phyloP scores from a whole-genome alignment of 2,329 filamentous ascomycete genomes.

The Pseudogymnoascus sp. region DNA sequence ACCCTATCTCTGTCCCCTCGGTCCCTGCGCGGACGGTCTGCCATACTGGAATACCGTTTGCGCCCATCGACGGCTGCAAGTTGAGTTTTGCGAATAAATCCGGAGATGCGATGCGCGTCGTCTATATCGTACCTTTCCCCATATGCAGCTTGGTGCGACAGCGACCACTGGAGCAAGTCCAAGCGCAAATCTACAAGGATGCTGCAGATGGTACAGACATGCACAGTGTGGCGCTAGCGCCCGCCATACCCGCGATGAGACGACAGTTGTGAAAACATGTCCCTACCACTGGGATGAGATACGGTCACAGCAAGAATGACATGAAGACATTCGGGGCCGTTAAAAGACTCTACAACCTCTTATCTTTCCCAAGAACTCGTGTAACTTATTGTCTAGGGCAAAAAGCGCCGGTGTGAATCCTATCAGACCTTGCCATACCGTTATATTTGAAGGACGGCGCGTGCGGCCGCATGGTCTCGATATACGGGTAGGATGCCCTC shows the following conservation, averaged over 20 bases:
- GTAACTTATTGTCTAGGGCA: not conserved
- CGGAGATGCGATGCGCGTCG: not conserved
- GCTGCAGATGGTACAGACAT: not conserved
- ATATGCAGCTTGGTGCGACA: not conserved
- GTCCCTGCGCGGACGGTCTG: not conserved
- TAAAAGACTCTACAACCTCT: not conserved
- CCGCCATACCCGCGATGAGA: slow-evolving; percentile 6
- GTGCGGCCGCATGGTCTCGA: slow-evolving; percentile 1
- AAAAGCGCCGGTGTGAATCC: not conserved
- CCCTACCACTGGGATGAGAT: not conserved
- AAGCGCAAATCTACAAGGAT: slow-evolving; percentile 4
- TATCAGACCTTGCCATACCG: not conserved
- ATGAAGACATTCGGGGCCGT: not conserved
- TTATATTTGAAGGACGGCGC: not conserved
- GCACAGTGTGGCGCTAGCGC: not conserved
- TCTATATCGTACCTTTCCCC: not conserved
- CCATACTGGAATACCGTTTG: not conserved
- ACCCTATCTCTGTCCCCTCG: not conserved
- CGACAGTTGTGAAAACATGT: not conserved
- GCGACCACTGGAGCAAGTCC: not conserved
- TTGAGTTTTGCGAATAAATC: not conserved
- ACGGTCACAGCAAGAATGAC: not conserved
- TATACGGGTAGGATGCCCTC: not conserved
- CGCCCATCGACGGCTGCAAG: not conserved
- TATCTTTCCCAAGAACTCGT: not conserved